These are phyloP conservation scores for Polychaeton citri DNA, from an alignment of 2,329 filamentous ascomycete species.

Conservation along the genomic window DNA sequence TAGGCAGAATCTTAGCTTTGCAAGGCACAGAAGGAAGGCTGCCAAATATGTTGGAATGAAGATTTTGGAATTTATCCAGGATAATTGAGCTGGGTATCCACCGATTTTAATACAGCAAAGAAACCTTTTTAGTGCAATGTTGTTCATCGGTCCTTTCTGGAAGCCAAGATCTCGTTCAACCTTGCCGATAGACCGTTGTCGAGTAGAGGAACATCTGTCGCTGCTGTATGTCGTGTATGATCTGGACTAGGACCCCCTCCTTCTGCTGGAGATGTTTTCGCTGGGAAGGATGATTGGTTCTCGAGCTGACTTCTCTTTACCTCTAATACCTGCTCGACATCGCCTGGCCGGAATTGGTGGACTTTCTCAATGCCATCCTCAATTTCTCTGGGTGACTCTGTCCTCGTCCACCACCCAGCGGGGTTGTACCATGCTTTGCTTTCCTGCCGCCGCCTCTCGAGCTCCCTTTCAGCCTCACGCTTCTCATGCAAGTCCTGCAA, in stretches of 20 bases:
- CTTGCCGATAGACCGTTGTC: no score
- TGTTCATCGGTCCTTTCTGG: background rate
- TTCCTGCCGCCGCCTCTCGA: slow-evolving; percentile 8
- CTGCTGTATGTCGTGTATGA: no score
- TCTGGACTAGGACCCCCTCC: background rate
- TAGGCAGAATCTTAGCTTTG: background rate
- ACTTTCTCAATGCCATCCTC: slow-evolving; percentile 2
- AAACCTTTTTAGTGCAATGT: background rate
- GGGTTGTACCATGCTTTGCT: slow-evolving; percentile 15
- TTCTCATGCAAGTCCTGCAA: slow-evolving; percentile 22
- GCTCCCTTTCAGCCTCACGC: slow-evolving; percentile 13
- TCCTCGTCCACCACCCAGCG: slow-evolving; percentile 11
- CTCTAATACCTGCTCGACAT: background rate
- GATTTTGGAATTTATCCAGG: background rate
- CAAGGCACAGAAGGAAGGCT: background rate
- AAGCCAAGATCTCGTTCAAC: no score
- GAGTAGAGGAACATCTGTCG: no score
- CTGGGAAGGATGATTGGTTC: background rate
- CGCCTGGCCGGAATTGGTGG: background rate
- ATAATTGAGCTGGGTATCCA: no score
- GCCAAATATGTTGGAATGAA: background rate
- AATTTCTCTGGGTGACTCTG: slow-evolving; percentile 4
- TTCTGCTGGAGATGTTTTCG: background rate
- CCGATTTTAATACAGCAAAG: background rate
- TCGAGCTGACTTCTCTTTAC: background rate